Evolutionary conservation across 345 rosid species (phyloP), one percentile per base, ranked within the genome.

Genomic region (Arabidopsis arenosa): DNA sequence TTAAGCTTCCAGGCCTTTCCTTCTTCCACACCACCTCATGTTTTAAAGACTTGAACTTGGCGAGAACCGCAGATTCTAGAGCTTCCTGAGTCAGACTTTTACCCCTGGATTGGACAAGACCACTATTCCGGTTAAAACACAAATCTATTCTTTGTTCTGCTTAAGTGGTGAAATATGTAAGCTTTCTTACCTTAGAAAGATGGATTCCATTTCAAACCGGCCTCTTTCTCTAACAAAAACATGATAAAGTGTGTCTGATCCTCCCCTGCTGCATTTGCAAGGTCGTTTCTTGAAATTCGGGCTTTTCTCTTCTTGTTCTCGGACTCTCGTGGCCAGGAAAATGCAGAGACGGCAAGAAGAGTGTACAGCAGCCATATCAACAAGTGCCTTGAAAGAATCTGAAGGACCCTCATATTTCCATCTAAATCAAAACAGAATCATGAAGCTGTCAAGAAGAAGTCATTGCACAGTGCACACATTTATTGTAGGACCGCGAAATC

Each of bases 271-370:
- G 80, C 99, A 95, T 75, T 86, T 95, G 85, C 99, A 92, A 36
- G 91, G 91, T 13, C 93, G 91, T 80, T 83, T 86, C 86, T 83
- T 85, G 80, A 86, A 86, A 58, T 67, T 65, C 3, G 79, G 73
- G 67, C 80, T 77, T 63, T 56, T 80, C 72, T 95, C 97, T 85
- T 95, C 99, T 80, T 83, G 80, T 77, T 89, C 91, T 26, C 66
- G 83, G 75, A 87, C 82, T 57, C 65, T 71, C 5, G 97, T 92
- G 23, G 97, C 99, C 45, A 95, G 68, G 79, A 92, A 89, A 75
- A 92, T 88, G 79, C 98, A 95, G 65, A 92, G 93, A n/a, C 98
- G 97, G 67, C 99, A 95, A n/a, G 99, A 90, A 51, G 98, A 95
- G 66, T 95, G 98, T 23, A 92, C 98, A 3, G 91, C 94, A 33